Conservation (phyloP, 139 green algal genomes). For the Eudorina sp. region DNA sequence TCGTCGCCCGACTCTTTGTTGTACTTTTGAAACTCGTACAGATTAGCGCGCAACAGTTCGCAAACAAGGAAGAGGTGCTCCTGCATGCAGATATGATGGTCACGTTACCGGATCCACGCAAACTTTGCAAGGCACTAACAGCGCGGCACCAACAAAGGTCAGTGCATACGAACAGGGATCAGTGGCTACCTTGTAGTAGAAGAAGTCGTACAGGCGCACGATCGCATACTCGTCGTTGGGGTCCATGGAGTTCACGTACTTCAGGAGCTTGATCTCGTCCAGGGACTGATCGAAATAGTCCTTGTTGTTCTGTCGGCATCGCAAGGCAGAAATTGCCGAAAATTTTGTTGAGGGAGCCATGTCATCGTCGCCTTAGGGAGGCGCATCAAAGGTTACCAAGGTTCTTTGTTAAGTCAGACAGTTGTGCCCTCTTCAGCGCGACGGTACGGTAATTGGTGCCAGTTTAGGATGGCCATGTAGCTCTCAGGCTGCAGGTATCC, state of each 20-base stretch:
- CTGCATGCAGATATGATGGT: constrained; percentile 53
- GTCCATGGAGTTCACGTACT: constrained; percentile 90
- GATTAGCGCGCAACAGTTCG: constrained; percentile 96
- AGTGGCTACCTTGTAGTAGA: constrained; percentile 90
- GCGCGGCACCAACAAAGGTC: not conserved
- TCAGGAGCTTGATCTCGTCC: constrained; percentile 97
- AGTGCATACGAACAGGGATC: not conserved
- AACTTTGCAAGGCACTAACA: too few species aligned
- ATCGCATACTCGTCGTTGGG: constrained; percentile 90
- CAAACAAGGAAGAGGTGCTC: constrained; percentile 98
- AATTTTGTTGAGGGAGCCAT: too few species aligned
- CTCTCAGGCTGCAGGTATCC: too few species aligned
- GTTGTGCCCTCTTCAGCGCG: too few species aligned
- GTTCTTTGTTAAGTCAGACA: too few species aligned
- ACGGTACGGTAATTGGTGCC: too few species aligned
- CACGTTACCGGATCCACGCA: too few species aligned
- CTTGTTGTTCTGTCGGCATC: constrained; percentile 90
- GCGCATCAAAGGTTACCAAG: too few species aligned
- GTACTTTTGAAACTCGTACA: constrained; percentile 99
- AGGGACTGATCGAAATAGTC: constrained; percentile 98
- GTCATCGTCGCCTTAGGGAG: too few species aligned
- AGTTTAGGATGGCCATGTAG: too few species aligned
- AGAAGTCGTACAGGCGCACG: constrained; percentile 96
- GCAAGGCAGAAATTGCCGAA: constrained; percentile 12
- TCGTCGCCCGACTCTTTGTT: constrained; percentile 85